phyloP scores from a whole-genome alignment of 495 filamentous ascomycete genomes.

The Corynascus novoguineensis region DNA sequence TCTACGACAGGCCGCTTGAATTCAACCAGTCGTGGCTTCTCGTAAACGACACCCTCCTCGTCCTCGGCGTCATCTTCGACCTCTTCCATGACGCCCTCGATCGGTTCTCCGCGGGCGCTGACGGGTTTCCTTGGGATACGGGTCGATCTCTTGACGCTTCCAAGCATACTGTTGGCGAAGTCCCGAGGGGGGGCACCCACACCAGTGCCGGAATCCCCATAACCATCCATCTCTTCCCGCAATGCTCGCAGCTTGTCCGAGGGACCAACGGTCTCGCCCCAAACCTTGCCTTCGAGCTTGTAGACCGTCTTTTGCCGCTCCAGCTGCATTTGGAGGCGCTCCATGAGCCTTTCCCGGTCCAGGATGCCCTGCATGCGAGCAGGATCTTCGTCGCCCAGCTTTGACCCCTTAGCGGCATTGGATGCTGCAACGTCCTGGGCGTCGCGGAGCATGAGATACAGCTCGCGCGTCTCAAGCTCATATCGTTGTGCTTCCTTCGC shows the following conservation, averaged over 20 bases:
- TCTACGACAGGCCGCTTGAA: constrained; percentile 69
- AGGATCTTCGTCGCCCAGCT: constrained; percentile 57
- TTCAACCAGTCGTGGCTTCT: constrained; percentile 62
- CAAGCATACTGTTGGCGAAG: constrained; percentile 55
- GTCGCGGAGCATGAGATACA: constrained; percentile 97
- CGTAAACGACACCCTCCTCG: constrained; percentile 52
- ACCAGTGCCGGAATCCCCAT: constrained; percentile 29
- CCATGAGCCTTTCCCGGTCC: constrained; percentile 87
- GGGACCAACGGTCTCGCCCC: constrained; percentile 75
- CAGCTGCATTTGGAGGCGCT: constrained; percentile 85
- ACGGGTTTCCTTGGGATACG: constrained; percentile 52
- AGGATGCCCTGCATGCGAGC: constrained; percentile 86
- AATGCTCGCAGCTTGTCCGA: constrained; percentile 89
- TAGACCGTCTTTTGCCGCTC: constrained; percentile 97
- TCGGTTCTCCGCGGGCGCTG: constrained; percentile 34
- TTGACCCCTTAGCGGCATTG: constrained; percentile 67
- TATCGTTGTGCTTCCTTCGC: constrained; percentile 91
- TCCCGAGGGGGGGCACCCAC: constrained; percentile 29
- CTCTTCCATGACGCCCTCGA: constrained; percentile 36
- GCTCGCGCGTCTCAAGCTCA: constrained; percentile 89
- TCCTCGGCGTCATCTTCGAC: constrained; percentile 37
- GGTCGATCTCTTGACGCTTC: constrained; percentile 52
- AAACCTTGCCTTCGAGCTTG: constrained; percentile 92
- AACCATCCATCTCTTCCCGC: constrained; percentile 89
- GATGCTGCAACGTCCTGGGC: constrained; percentile 92